Percentiles rank a stretch among this genome's conserved stretches.
These are phyloP conservation scores for Antitrichia curtipendula DNA, from an alignment of 225 moss, liverwort and hornwort species.

Conservation along the genomic window DNA sequence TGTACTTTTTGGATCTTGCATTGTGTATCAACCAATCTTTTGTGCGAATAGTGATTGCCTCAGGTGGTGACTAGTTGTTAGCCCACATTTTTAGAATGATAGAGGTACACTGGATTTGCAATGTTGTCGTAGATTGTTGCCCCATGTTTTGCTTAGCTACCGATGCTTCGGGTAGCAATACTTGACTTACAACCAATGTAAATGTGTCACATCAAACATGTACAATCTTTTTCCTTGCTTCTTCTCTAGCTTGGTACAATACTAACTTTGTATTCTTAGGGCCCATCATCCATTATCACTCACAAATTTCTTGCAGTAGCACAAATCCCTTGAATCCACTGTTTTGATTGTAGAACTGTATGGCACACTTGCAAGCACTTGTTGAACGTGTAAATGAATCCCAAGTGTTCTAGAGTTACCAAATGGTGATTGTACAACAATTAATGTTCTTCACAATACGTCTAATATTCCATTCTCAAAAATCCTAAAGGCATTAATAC, in stretches of 20 bases:
- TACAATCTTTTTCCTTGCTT: not conserved
- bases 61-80: accelerated
- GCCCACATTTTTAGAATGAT: accelerated
- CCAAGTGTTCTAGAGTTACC: no score
- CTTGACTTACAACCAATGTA: not conserved
- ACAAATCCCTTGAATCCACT: accelerated
- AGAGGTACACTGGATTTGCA: not conserved
- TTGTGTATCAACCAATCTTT: accelerated
- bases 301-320: not conserved
- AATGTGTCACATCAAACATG: not conserved
- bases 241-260: not conserved
- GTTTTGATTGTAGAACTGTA: not conserved
- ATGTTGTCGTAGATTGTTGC: not conserved
- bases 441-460: no score
- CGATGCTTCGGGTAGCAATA: accelerated
- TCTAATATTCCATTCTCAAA: no score
- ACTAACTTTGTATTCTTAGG: not conserved
- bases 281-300: not conserved
- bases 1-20: not conserved
- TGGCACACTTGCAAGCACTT: no score
- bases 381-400: no score
- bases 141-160: accelerated
- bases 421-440: no score
- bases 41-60: no score
- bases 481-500: no score